Base-by-base conservation (phyloP, 2,329 filamentous ascomycete species). In the Sporothrix phasma region DNA sequence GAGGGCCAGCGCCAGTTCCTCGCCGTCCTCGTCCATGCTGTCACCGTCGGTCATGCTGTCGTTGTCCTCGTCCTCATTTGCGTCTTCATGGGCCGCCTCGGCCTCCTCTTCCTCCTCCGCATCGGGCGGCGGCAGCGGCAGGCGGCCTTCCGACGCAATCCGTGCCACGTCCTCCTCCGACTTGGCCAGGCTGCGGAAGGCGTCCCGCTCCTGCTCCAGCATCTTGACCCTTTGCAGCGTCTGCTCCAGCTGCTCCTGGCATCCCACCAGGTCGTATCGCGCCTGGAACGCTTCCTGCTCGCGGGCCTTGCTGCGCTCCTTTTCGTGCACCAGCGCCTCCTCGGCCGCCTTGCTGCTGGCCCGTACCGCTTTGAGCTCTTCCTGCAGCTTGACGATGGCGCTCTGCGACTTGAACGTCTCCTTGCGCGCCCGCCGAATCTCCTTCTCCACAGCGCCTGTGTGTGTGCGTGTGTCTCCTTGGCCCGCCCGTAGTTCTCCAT, bases 341-440 rank as follows among this genome's bases (percentile, higher is more conserved):
- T 89, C 83, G 26, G 79, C 76, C 7, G 80, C 76, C 68, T 83
- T 84, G 60, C 80, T 75, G n/a, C 77, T 75, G 29, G 75, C 75
- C 51, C 85, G 81, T 61, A 82, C 77, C 0, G 83, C 76, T 72
- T 90, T 90, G 67, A 89, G 79, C 70, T 90, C 87, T 69, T 90
- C 88, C 72, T 90, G 87, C n/a, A 88, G 73, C 72, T 89, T 89
- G 69, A 90, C 83, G 37, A 87, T 80, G 11, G 78, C 75, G 2
- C 87, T 89, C 69, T 89, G 86, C n/a, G 84, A 82, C 71, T 89
- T 90, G 79, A 89, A 90, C 2, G 85, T 85, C 69, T 90, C 88
- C 69, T 90, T 90, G 59, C 86, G 80, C 10, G 84, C 81, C 64
- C 84, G 80, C 63, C 87, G 82, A 49, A 89, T 85, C 73, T 90